Base-by-base conservation (phyloP, 495 filamentous ascomycete genomes). In the Darksidea phi region DNA sequence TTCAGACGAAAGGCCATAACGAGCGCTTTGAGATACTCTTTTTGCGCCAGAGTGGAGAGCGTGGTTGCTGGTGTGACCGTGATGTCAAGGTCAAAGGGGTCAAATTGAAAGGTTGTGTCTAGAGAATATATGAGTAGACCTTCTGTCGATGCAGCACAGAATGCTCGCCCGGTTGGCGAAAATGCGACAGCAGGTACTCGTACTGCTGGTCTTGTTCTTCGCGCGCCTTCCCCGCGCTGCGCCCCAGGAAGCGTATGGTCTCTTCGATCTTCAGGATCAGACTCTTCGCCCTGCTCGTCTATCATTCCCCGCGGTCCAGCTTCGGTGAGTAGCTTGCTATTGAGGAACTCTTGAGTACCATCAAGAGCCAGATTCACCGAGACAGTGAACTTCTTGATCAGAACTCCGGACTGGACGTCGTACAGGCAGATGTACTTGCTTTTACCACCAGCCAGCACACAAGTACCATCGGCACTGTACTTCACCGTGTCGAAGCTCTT, bases 361-460 rank as follows among this genome's bases (percentile, higher is more conserved):
- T 96, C 91, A 5, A 98, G 79, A 15, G 91, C 93, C 2, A 95
- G 80, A 72, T 98, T 98, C 71, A 95, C 83, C 42, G 89, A 94
- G 57, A 97, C 90, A 0, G 92, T 96, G 69, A 86, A 97, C 64
- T 96, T 96, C 67, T 93, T 95, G 54, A 96, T 76, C n/a, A 98
- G 77, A 2, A 89, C 88, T 67, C 91, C 90, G 3, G 91, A 93
- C 43, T 81, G 81, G 21, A 94, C 89, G 49, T 94, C 91, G 73
- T 98, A 98, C 54, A 98, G 77, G 70, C 95, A 97, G 26, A 98
- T 95, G 70, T 90, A 96, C 76, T 97, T 98, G 83, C 90, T 96
- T 74, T 91, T 96, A 6, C 94, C 94, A 48, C 81, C 91, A 0
- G 91, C 93, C 41, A 98, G 78, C 21, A 97, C 79, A 71, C 92